Base-by-base conservation (phyloP, 352 stramenopile species). In the Phytopythium chamaehyphon region DNA sequence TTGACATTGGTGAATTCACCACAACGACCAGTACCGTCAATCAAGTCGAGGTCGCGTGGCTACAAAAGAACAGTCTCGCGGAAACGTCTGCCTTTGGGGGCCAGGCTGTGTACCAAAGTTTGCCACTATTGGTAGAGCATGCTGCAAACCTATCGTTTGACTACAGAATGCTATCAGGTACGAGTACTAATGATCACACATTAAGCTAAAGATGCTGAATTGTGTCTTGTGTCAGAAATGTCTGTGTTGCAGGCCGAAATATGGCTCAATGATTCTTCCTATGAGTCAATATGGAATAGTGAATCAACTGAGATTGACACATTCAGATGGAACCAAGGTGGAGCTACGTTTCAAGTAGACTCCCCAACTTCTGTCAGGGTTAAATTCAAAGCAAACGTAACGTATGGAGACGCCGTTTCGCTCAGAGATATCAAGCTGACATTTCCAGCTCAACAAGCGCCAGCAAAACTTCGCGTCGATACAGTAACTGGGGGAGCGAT, bases 161-260 rank as follows among this genome's bases (percentile, higher is more conserved):
- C 12, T 78, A 76, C 59, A 56, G 51, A 22, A 40, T 76, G 39
- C 59, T 50, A 21, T 78, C 69, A 57, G 62, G 69, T 78, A 65
- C 18, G 43, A 3, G 19, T 23, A 5, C 21, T 19, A 10, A 9
- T 50, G 31, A 18, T 9, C 6, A n/a, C n/a, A n/a, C 21, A 26
- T n/a, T 53, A 26, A 18, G 40, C 5, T 24, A 6, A 22, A 15
- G 39, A 15, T 3, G 1, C 18, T 47, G 40, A 12, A n/a, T 53
- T 31, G 47, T 24, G 15, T 42, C 10, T 37, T 44, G 9, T 9
- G 16, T 28, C 9, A 84, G 76, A 54, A 1, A 76, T 77, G 19
- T 79, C 73, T 14, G 50, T 39, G 24, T 46, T 87, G 11, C 61
- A 48, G 10, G 58, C 51, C 1, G 63, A 77, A 3, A 53, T 75